Base-by-base conservation (phyloP, 192 early-diverging fungal species). In the Podochytrium sp. region DNA sequence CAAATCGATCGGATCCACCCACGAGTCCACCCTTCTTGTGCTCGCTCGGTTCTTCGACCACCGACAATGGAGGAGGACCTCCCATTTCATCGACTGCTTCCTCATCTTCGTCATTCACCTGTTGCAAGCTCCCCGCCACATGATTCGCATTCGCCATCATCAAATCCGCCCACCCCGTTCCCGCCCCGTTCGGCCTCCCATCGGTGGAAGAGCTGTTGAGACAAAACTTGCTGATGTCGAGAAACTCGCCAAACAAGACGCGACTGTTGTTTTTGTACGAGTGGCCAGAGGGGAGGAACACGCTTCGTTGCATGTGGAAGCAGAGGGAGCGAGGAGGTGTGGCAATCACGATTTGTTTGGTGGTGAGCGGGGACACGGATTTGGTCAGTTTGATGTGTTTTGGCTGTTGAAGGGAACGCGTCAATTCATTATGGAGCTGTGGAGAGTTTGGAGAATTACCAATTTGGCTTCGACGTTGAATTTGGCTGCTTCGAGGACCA, bases 341-440 rank as follows among this genome's bases (percentile, higher is more conserved):
- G 5, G 93, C 96, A 79, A 98, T 88, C 86, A 94, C 90, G 14
- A 90, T 90, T 64, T 94, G 92, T 67, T 94, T 94, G 2, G 87
- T 90, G 4, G 92, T 86, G 30, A 76, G 64, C 27, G 56, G 53
- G 7, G 41, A 39, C 10, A 47, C 49, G 4, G 30, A 14, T 33
- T 71, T 59, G 18, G 42, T 38, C 5, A 18, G 37, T 27, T 20
- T 39, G 7, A 76, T 63, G 37, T 52, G 42, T 1, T 70, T 39
- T 71, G 75, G 75, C 75, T 76, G 39, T 51, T 32, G 7, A n/a
- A 47, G 23, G 49, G 43, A 18, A 35, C 33, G 30, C n/a, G n/a
- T n/a, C n/a, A n/a, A n/a, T n/a, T n/a, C n/a, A n/a, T n/a, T n/a
- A n/a, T n/a, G n/a, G n/a, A n/a, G n/a, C n/a, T n/a, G n/a, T n/a